phyloP scores from a whole-genome alignment of 179 eudicot species.

The Spergularia azorica region DNA sequence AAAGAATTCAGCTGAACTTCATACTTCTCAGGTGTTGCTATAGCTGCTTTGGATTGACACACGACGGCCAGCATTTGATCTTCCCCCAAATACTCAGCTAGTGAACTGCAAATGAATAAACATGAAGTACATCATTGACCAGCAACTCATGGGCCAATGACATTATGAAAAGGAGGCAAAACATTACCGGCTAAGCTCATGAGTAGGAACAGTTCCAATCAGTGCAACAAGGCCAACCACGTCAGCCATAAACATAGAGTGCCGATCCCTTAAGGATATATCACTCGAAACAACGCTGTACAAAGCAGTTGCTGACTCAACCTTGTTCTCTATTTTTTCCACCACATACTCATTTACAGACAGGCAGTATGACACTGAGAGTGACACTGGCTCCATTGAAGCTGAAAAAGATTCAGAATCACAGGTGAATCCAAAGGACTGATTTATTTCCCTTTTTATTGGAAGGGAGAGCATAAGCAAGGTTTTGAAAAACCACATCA shows the following conservation, averaged over 20 bases:
- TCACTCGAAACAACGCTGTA: slow-evolving; percentile 37
- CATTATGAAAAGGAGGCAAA: background rate
- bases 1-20: slow-evolving; percentile 31
- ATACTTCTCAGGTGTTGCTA: slow-evolving; percentile 35
- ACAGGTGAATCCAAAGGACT: no score
- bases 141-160: background rate
- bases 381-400: slow-evolving; percentile 26
- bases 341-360: slow-evolving; percentile 33
- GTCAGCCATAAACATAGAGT: slow-evolving; percentile 23
- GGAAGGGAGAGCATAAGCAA: no score
- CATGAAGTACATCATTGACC: background rate
- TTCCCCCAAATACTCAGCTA: slow-evolving; percentile 65
- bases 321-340: slow-evolving; percentile 36
- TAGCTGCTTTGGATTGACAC: slow-evolving; percentile 45
- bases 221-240: slow-evolving; percentile 67
- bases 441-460: no score
- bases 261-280: slow-evolving; percentile 8
- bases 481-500: no score
- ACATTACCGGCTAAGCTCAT: slow-evolving; percentile 57
- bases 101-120: slow-evolving; percentile 40
- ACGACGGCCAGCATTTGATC: slow-evolving; percentile 75
- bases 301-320: slow-evolving; percentile 48
- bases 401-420: slow-evolving; percentile 26
- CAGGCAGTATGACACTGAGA: slow-evolving; percentile 16
- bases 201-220: slow-evolving; percentile 46